Evolutionary conservation across 768 basidiomycete genomes (phyloP), one percentile per base, ranked within the genome.

Genomic region (Collybia sordida): DNA sequence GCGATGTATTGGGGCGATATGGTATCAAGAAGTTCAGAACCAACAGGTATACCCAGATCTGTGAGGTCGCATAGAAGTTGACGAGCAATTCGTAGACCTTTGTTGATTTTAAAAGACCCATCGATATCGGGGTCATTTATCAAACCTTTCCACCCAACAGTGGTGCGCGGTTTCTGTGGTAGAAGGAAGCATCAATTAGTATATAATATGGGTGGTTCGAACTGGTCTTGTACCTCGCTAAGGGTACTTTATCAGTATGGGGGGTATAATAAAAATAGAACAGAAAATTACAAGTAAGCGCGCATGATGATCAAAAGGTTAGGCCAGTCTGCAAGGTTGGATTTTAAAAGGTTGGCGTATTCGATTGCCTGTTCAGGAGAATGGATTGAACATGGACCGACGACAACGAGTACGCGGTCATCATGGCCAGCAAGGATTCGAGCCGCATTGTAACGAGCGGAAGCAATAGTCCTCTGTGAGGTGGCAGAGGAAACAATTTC

Each of bases 341-440:
- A 73, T 64, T 80, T 88, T 63, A 90, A 80, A 40, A 83, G 75
- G n/a, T 71, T 72, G 11, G 90, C 91, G 61, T 93, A 93, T 58
- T 86, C 84, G 42, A 92, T 68, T 2, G 94, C 95, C 66, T 94
- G 90, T 45, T 85, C 83, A 3, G 91, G 71, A 7, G 86, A 89
- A 64, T 98, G 96, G 54, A 98, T 97, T 0, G 91, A 93, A 74
- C 96, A 98, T 21, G 96, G 96, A 2, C 96, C 96, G 56, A 98
- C 88, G 60, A 98, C 78, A 61, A 98, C 93, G 37, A 98, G 75
- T 2, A 98, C 55, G 40, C 93, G 83, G 54, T 91, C 87, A 57
- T 95, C 94, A 34, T 83, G 81, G 19, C 94, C 93, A 0, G 89
- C 82, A 25, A 94, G 75, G 57, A 96, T 83, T 50, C 82, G 76